These are phyloP conservation scores for Candida ulmi DNA, from an alignment of 805 yeast species.

Conservation along the genomic window DNA sequence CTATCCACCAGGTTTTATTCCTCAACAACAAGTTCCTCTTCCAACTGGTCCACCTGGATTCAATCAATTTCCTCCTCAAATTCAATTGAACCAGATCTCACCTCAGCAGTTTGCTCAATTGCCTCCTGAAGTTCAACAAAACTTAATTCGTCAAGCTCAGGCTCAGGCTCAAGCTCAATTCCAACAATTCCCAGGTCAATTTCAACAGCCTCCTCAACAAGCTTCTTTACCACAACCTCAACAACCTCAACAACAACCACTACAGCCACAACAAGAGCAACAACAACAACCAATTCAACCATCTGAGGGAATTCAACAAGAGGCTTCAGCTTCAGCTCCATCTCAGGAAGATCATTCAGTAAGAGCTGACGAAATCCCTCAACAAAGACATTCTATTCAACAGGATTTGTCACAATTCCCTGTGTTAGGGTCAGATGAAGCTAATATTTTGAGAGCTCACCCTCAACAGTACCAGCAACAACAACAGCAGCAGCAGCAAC, in stretches of 20 bases:
- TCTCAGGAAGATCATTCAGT: too few species aligned
- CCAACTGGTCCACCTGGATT: conserved; percentile 4
- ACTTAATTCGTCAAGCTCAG: conserved; percentile 18
- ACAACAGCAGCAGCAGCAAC: conserved; percentile 12
- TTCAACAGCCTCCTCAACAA: conserved; percentile 15
- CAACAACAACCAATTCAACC: conserved; percentile 12
- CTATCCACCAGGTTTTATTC: conserved; percentile 25
- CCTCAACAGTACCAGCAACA: conserved; percentile 13
- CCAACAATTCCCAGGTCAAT: conserved; percentile 1
- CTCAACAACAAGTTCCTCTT: conserved; percentile 18
- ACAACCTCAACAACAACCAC: conserved; percentile 11
- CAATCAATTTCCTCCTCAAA: conserved; percentile 15
- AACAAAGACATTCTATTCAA: not conserved
- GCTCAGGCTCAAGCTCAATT: conserved; percentile 20
- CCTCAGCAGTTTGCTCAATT: conserved; percentile 22
- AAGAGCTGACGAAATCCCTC: too few species aligned
- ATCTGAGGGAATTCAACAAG: conserved; percentile 7
- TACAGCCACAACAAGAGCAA: conserved; percentile 5
- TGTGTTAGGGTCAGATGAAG: conserved; percentile 44
- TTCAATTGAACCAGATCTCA: conserved; percentile 19
- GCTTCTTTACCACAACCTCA: conserved; percentile 19
- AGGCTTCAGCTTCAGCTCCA: conserved; percentile 19
- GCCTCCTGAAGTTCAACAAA: conserved; percentile 26
- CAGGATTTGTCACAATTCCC: conserved; percentile 45
- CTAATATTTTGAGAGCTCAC: conserved; percentile 12